Percentiles rank a stretch among this genome's conserved stretches.
phyloP scores from a whole-genome alignment of 2,329 filamentous ascomycete genomes.

The Coniella vitis region DNA sequence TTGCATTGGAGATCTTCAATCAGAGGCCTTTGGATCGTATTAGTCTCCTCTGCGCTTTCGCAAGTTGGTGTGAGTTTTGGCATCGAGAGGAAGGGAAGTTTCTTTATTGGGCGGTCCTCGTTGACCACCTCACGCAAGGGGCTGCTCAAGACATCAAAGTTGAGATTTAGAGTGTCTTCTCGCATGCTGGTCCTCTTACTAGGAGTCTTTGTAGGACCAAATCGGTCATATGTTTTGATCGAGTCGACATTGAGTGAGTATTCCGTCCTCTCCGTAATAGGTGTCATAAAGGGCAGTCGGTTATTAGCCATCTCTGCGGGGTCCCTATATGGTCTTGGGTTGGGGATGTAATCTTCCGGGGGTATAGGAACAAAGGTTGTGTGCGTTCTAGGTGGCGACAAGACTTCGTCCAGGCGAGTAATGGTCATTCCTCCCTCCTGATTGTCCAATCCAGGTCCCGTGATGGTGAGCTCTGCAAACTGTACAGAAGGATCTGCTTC shows the following conservation, averaged over 20 bases:
- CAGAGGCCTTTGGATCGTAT: conserved; percentile 58
- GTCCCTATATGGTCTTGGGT: conserved; percentile 74
- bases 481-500: conserved; percentile 23
- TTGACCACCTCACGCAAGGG: conserved; percentile 63
- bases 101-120: conserved; percentile 39
- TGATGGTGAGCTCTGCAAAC: conserved; percentile 16
- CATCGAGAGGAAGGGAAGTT: conserved; percentile 41
- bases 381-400: conserved; percentile 43
- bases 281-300: conserved; percentile 95
- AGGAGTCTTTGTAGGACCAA: conserved; percentile 65
- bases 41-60: conserved; percentile 28
- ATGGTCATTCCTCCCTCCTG: conserved; percentile 31
- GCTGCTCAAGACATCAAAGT: conserved; percentile 50
- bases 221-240: conserved; percentile 43
- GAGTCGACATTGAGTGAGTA: conserved; percentile 68
- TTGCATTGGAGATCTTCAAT: conserved; percentile 83
- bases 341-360: conserved; percentile 79
- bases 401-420: conserved; percentile 33
- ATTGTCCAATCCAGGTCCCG: conserved; percentile 21
- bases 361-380: conserved; percentile 71
- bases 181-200: conserved; percentile 44
- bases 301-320: conserved; percentile 76
- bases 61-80: conserved; percentile 27
- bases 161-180: conserved; percentile 21
- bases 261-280: conserved; percentile 93